Conservation (phyloP, 2,329 filamentous ascomycete species). For the Cladosporium sp. region DNA sequence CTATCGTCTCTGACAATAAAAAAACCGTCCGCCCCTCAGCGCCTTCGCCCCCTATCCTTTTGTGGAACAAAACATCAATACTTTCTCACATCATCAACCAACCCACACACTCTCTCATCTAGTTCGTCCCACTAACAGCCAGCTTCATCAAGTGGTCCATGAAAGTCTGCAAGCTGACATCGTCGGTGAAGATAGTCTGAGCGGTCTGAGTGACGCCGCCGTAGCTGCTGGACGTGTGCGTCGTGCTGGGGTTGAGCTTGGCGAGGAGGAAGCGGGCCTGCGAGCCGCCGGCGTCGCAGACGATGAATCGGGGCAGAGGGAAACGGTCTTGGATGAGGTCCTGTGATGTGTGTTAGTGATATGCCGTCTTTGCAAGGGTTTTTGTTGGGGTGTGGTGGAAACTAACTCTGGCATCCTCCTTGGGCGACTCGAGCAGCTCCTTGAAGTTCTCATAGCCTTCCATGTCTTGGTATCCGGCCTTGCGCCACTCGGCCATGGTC, state of each 20-base stretch:
- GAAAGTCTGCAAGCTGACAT: conserved; percentile 96
- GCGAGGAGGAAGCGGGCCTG: conserved; percentile 95
- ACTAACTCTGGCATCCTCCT: conserved; percentile 89
- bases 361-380: neutral
- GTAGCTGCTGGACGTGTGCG: conserved; percentile 88
- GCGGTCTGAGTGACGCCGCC: conserved; percentile 85
- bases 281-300: conserved; percentile 96
- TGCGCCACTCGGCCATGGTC: conserved; percentile 96
- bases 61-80: too few species aligned
- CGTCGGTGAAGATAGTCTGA: conserved; percentile 98
- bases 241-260: conserved; percentile 96
- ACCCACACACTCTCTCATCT: neutral
- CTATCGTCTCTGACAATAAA: too few species aligned
- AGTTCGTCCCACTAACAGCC: conserved; percentile 34
- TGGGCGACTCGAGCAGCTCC: conserved; percentile 80
- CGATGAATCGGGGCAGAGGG: conserved; percentile 96
- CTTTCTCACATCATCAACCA: too few species aligned
- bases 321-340: conserved; percentile 97
- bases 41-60: too few species aligned
- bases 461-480: conserved; percentile 96
- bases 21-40: too few species aligned
- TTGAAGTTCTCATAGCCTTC: conserved; percentile 98
- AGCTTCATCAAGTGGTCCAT: conserved; percentile 99
- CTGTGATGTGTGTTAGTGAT: conserved; percentile 44
- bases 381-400: neutral